Evolutionary conservation across 306 rosid genomes (phyloP), one percentile per base, ranked within the genome.

Genomic region (Cucumis melo): DNA sequence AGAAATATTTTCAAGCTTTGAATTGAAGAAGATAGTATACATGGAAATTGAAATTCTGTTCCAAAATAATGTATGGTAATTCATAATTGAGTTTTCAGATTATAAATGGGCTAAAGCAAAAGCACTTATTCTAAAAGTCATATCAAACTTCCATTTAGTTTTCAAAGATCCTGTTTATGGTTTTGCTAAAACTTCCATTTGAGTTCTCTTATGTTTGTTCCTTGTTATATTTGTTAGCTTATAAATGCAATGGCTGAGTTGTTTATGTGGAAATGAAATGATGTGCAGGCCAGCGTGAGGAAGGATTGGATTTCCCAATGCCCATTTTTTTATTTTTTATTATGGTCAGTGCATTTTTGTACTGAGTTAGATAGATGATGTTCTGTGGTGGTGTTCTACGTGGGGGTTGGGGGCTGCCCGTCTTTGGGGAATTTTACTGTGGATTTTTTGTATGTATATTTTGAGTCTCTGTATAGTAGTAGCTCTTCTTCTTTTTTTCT

Each of bases 281-380:
- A 68, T 84, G 93, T 84, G 97, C 97, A 93, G 98, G 98, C 85
- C 82, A 87, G 80, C 83, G 85, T 23, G 78, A 88, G 81, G 81
- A 81, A 23, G 88, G 80, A 82, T 67, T 79, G 77, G 87, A 87
- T 75, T 78, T 74, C 42, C 75, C 78, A 57, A 65, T 82, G 77
- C 83, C 84, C 86, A 93, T 93, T 88, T 82, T 91, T 91, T 91
- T 91, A 91, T 87, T 87, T 82, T 82, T 92, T 79, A 68, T 68
- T 68, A 81, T 88, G 79, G 76, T 86, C 84, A 80, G 90, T 81
- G 79, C 87, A 68, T 74, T 80, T 73, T 80, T 83, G 84, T 85
- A 57, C 80, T 87, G 90, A 90, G 77, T 78, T 81, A 72, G 73
- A 82, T 82, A 79, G 74, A 74, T 58, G 84, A 73, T 57, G 83